Conservation (phyloP, 495 filamentous ascomycete species). For the Thermothielavioides terrestris region DNA sequence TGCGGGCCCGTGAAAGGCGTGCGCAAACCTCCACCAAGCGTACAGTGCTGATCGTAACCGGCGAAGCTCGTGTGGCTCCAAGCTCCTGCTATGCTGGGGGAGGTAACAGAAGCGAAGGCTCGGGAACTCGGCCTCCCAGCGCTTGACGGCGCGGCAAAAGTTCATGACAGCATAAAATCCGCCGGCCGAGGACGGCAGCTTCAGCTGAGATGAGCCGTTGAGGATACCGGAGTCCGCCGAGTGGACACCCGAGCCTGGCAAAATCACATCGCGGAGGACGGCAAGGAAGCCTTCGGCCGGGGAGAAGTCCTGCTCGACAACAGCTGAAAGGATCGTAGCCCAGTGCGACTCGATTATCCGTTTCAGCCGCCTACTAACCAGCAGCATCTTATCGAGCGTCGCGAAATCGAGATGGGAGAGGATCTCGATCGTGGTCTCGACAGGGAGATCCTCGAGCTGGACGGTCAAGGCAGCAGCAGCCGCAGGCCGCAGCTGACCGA, state of each 20-base stretch:
- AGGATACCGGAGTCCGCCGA: not conserved
- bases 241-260: not conserved
- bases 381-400: constrained; percentile 16
- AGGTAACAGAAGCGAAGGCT: constrained; percentile 56
- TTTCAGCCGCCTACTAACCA: constrained; percentile 14
- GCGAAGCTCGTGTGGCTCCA: constrained; percentile 47
- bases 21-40: constrained; percentile 53
- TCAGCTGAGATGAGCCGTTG: not conserved
- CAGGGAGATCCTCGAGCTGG: constrained; percentile 11
- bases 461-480: not conserved
- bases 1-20: constrained; percentile 26
- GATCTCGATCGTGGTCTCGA: constrained; percentile 29
- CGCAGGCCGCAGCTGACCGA: not conserved
- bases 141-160: constrained; percentile 49
- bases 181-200: not conserved
- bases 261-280: constrained; percentile 36
- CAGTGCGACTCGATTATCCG: constrained; percentile 19
- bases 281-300: constrained; percentile 54
- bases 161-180: constrained; percentile 31
- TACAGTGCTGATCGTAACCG: constrained; percentile 60
- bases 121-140: constrained; percentile 62
- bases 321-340: constrained; percentile 13
- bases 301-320: constrained; percentile 45
- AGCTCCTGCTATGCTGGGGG: constrained; percentile 53
- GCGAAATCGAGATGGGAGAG: constrained; percentile 24